These are phyloP conservation scores for Aspergillus proliferans DNA, from an alignment of 2,329 filamentous ascomycete species.

Conservation along the genomic window DNA sequence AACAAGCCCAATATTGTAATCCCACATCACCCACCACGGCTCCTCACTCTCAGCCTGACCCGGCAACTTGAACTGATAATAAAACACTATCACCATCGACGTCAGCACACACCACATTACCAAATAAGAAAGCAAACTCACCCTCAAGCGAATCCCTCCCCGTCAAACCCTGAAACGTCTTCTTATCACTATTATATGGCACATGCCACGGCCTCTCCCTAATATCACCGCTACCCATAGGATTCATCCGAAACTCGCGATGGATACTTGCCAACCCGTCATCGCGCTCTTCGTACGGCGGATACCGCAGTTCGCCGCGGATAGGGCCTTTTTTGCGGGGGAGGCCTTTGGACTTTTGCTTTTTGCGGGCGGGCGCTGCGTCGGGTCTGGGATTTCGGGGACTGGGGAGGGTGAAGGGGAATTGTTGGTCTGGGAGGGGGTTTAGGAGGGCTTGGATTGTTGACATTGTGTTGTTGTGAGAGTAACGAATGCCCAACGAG, in stretches of 20 bases:
- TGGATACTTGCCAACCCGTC: slow-evolving; percentile 54
- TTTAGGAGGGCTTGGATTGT: slow-evolving; percentile 63
- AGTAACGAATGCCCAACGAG: neutral
- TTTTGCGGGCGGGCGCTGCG: slow-evolving; percentile 21
- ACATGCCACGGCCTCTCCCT: slow-evolving; percentile 65
- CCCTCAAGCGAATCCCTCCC: slow-evolving; percentile 84
- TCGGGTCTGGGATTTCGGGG: slow-evolving; percentile 34
- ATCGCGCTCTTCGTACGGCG: slow-evolving; percentile 64
- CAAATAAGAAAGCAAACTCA: slow-evolving; percentile 27
- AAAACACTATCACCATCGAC: slow-evolving; percentile 19
- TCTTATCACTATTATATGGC: slow-evolving; percentile 92
- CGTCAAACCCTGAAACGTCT: slow-evolving; percentile 78
- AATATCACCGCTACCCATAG: slow-evolving; percentile 54
- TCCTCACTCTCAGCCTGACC: slow-evolving; percentile 49
- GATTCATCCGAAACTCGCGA: slow-evolving; percentile 58
- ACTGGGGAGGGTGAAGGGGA: slow-evolving; percentile 26
- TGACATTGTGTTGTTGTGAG: slow-evolving; percentile 46
- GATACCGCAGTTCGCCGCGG: slow-evolving; percentile 65
- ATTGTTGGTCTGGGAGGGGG: slow-evolving; percentile 42
- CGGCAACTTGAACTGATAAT: slow-evolving; percentile 73
- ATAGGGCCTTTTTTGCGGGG: slow-evolving; percentile 57
- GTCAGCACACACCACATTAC: no score
- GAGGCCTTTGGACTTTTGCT: slow-evolving; percentile 59
- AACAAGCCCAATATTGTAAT: slow-evolving; percentile 90
- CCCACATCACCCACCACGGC: slow-evolving; percentile 68